Base-by-base conservation (phyloP, 2,329 filamentous ascomycete species). In the Leptosphaerulina australis region DNA sequence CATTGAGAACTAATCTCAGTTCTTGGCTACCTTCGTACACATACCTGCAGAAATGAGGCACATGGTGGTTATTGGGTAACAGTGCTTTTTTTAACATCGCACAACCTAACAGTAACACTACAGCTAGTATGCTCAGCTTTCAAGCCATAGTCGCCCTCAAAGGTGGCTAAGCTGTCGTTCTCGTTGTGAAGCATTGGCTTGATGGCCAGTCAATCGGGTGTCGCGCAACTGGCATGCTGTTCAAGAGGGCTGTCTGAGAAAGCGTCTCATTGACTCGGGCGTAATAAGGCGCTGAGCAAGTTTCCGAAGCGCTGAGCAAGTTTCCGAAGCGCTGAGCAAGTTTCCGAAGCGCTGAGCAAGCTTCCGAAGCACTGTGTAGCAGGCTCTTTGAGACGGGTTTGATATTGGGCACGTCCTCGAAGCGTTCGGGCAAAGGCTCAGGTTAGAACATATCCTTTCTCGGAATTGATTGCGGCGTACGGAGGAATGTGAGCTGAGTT, bases 101-200 rank as follows among this genome's bases (percentile, higher is more conserved):
- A 33, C 18, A 4, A 30, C 28, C 8, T 21, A 9, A 14, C 10
- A 22, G 5, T 14, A 9, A 35, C 39, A 14, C 12, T 24, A 74
- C 78, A n/a, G 77, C 76, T 5, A 77, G 78, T 2, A 71, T 80
- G 4, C 75, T 75, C 9, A 77, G 76, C 14, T 71, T 80, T 3
- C 77, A 78, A 53, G 76, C 73, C 11, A 72, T 77, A 3, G 56
- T 77, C n/a, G 66, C 68, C 21, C 66, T 75, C 5, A 70, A 76
- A 53, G 66, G 67, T 14, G 71, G 72, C 2, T 74, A 76, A 49
- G 53, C 57, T 11, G 74, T 79, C 22, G 77, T 72, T 0, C 64
- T 80, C 15, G 54, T 80, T 5, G 75, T 77, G 6, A 64, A 74
- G 5, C 69, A 78, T 56, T 62, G 76, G 3, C 77, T 76, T 1